Evolutionary conservation across 1,284 basidiomycete genomes (phyloP).

Genomic region (Cryptococcus floricola): DNA sequence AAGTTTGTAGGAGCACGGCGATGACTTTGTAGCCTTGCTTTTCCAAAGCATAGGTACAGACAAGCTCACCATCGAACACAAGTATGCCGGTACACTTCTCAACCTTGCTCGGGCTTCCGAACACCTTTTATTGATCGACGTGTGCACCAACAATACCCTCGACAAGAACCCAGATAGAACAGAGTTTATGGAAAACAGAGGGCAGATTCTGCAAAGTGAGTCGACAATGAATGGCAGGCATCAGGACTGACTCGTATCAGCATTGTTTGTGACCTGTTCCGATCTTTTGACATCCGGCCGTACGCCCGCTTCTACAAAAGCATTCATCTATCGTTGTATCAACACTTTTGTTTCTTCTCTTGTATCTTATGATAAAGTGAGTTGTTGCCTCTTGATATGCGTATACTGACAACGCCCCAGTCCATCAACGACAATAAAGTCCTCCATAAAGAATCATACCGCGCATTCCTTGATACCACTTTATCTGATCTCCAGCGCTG

Average conservation of each 20-base stretch:
- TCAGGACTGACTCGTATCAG: slow-evolving; percentile 8
- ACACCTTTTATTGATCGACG: slow-evolving; percentile 29
- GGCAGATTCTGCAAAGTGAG: slow-evolving; percentile 24
- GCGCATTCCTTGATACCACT: slow-evolving; percentile 23
- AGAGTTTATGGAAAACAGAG: slow-evolving; percentile 26
- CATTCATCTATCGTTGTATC: slow-evolving; percentile 41
- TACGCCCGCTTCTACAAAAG: slow-evolving; percentile 28
- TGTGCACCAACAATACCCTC: slow-evolving; percentile 6
- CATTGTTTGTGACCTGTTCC: slow-evolving; percentile 26
- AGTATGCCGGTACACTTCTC: slow-evolving; percentile 55
- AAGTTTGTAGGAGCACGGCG: slow-evolving; percentile 52
- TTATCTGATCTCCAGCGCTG: slow-evolving; percentile 15
- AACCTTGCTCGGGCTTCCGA: slow-evolving; percentile 24
- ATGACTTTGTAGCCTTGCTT: slow-evolving; percentile 59
- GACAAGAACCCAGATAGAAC: slow-evolving; percentile 15
- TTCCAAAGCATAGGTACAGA: slow-evolving; percentile 58
- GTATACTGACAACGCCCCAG: slow-evolving; percentile 4
- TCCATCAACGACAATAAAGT: slow-evolving; percentile 20
- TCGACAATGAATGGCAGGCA: background rate
- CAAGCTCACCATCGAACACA: slow-evolving; percentile 57
- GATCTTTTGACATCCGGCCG: slow-evolving; percentile 18
- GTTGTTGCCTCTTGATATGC: background rate
- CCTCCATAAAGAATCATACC: slow-evolving; percentile 35
- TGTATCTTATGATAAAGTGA: slow-evolving; percentile 30
- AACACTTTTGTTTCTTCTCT: slow-evolving; percentile 39